A percentile compares a stretch with the other conserved stretches of the same genome.
Conservation (phyloP, 2,329 filamentous ascomycete genomes). For the Xylariaceae sp. region DNA sequence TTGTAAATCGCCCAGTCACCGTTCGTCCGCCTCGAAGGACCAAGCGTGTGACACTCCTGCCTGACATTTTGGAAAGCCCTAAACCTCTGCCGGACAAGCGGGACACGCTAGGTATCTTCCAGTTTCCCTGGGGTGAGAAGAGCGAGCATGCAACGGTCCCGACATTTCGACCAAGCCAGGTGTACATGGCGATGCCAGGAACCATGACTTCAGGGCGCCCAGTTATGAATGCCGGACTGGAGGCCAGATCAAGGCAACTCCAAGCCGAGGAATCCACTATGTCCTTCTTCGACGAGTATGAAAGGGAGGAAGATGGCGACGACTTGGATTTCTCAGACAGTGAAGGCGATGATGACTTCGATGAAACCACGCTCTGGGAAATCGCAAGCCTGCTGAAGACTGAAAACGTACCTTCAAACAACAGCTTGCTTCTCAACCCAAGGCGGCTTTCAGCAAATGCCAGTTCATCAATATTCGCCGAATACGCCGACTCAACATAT, state of each 20-base stretch:
- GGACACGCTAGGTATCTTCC: constrained; percentile 65
- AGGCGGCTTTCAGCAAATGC: constrained; percentile 15
- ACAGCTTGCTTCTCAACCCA: constrained; percentile 50
- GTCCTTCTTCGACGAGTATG: constrained; percentile 64
- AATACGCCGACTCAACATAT: constrained; percentile 38
- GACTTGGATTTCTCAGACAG: constrained; percentile 42
- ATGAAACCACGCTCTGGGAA: constrained; percentile 65
- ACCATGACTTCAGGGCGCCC: constrained; percentile 51
- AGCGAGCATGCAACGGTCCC: constrained; percentile 58
- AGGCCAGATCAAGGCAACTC: constrained; percentile 40
- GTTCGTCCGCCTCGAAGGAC: constrained; percentile 57
- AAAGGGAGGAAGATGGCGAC: constrained; percentile 50
- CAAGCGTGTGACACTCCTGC: constrained; percentile 60
- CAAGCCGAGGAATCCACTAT: constrained; percentile 47
- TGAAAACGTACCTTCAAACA: constrained; percentile 53
- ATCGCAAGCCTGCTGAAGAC: constrained; percentile 62
- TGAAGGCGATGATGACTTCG: constrained; percentile 56
- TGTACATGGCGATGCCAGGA: constrained; percentile 53
- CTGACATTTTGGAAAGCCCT: constrained; percentile 66
- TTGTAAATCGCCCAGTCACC: constrained; percentile 48
- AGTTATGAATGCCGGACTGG: constrained; percentile 34
- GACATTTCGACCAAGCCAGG: constrained; percentile 38
- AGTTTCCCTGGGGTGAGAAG: constrained; percentile 67
- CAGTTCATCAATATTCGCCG: constrained; percentile 35
- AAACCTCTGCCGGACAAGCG: constrained; percentile 60